These are phyloP conservation scores for Penicillium aurantiogriseum DNA, from an alignment of 2,329 filamentous ascomycete species.

Conservation along the genomic window DNA sequence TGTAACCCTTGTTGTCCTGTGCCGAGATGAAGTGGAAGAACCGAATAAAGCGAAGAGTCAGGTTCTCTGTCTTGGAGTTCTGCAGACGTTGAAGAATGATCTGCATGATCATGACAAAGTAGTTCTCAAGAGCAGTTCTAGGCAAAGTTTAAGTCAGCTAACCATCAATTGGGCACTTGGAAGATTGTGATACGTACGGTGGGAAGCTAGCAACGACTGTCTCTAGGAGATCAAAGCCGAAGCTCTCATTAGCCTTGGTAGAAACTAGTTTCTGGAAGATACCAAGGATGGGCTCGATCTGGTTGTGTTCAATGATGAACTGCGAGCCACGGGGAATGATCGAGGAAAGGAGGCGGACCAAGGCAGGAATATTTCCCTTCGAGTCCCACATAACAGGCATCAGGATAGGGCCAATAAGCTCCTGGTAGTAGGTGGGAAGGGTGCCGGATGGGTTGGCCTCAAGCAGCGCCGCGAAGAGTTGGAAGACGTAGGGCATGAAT, in stretches of 20 bases:
- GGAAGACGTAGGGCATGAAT: conserved; percentile 95
- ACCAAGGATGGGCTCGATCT: conserved; percentile 83
- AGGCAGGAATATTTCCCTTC: conserved; percentile 86
- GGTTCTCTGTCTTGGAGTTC: conserved; percentile 76
- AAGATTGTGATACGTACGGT: conserved; percentile 52
- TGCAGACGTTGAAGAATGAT: conserved; percentile 73
- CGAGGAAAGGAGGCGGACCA: conserved; percentile 78
- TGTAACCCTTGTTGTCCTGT: conserved; percentile 74
- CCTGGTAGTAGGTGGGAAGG: conserved; percentile 77
- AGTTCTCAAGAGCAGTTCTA: conserved; percentile 66
- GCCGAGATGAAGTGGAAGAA: conserved; percentile 94
- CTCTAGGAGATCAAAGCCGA: conserved; percentile 89
- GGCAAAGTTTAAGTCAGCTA: conserved; percentile 1
- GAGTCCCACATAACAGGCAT: conserved; percentile 85
- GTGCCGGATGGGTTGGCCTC: conserved; percentile 79
- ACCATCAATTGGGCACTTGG: background rate
- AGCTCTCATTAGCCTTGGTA: conserved; percentile 77
- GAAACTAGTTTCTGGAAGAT: conserved; percentile 90
- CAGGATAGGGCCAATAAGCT: conserved; percentile 74
- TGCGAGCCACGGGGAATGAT: conserved; percentile 76
- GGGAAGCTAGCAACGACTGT: conserved; percentile 71
- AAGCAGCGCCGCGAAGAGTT: conserved; percentile 85
- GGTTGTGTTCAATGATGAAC: conserved; percentile 72
- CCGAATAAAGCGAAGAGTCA: conserved; percentile 82
- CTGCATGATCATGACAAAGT: conserved; percentile 75